phyloP scores from a whole-genome alignment of 768 basidiomycete genomes.

The Psilocybe subaeruginosa region DNA sequence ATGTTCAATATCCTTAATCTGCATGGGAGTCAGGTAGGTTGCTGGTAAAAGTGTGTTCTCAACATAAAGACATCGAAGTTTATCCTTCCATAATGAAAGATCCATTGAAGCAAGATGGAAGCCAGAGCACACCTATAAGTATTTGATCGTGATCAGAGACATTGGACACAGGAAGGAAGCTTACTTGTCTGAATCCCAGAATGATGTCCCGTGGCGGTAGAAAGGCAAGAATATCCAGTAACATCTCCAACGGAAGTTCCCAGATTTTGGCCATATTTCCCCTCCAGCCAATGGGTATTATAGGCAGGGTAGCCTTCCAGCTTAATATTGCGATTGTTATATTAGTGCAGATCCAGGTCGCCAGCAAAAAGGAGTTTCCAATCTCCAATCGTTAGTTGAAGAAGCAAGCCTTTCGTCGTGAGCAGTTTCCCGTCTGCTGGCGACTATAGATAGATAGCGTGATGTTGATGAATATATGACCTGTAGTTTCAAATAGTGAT shows the following conservation, averaged over 20 bases:
- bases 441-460: too few relatives aligned
- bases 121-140: not conserved
- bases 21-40: not conserved
- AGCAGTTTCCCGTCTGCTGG: too few relatives aligned
- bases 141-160: not conserved
- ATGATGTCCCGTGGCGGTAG: not conserved
- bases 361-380: too few relatives aligned
- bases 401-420: too few relatives aligned
- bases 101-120: not conserved
- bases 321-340: too few relatives aligned
- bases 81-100: not conserved
- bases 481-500: too few relatives aligned
- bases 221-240: not conserved
- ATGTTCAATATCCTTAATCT: not conserved
- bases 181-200: not conserved
- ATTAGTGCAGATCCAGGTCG: too few relatives aligned
- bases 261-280: too few relatives aligned
- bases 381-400: too few relatives aligned
- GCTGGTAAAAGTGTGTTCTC: not conserved
- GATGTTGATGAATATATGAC: too few relatives aligned
- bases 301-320: too few relatives aligned
- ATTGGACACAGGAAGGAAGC: not conserved
- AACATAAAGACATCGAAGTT: not conserved
- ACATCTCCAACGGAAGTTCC: not conserved
- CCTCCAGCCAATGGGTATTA: too few relatives aligned